Percentiles rank a stretch among this genome's conserved stretches.
These are phyloP conservation scores for Biancaea sappan DNA, from an alignment of 306 rosid species.

Conservation along the genomic window DNA sequence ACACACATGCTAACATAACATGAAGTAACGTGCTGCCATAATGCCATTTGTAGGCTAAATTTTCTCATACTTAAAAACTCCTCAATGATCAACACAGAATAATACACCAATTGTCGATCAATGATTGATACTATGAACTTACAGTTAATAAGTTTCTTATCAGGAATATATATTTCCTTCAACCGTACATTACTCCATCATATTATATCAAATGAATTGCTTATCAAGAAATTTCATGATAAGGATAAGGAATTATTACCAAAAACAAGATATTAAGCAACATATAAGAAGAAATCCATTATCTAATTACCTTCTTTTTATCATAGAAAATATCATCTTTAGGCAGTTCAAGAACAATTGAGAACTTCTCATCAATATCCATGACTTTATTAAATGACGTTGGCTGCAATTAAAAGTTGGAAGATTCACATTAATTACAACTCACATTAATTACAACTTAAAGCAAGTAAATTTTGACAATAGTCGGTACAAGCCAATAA, in stretches of 20 bases:
- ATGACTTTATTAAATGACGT: slow-evolving; percentile 27
- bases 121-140: background rate
- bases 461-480: background rate
- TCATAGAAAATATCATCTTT: slow-evolving; percentile 57
- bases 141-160: background rate
- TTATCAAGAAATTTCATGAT: slow-evolving; percentile 11
- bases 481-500: background rate
- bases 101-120: background rate
- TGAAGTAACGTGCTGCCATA: slow-evolving; percentile 2
- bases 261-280: background rate
- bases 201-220: slow-evolving; percentile 18
- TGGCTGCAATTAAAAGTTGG: slow-evolving; percentile 44
- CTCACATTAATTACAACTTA: slow-evolving; percentile 14
- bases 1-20: slow-evolving; percentile 1
- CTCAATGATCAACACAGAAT: slow-evolving; percentile 11
- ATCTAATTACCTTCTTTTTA: slow-evolving; percentile 63
- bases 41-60: background rate
- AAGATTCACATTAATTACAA: slow-evolving; percentile 28
- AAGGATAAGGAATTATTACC: background rate
- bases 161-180: slow-evolving; percentile 11
- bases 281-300: background rate
- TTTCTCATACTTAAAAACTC: slow-evolving; percentile 25
- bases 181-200: background rate
- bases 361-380: slow-evolving; percentile 46
- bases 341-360: slow-evolving; percentile 64